A percentile compares a stretch with the other conserved stretches of the same genome.
Conservation (phyloP, 2,329 filamentous ascomycete genomes). For the Aspergillus pseudoterreus region DNA sequence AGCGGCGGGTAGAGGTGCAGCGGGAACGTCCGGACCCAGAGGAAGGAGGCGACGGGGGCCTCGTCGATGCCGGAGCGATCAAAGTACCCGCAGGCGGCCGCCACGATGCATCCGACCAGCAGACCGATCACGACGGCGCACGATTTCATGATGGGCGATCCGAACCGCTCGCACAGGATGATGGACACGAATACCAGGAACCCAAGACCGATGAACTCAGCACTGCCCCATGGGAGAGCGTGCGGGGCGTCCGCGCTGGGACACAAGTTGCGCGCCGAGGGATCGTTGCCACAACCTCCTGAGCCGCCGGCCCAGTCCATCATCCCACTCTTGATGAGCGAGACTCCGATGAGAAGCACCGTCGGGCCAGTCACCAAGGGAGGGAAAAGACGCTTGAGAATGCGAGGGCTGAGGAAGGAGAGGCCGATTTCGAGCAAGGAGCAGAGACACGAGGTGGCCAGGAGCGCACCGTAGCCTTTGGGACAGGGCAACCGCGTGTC, state of each 20-base stretch:
- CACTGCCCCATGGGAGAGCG: constrained; percentile 59
- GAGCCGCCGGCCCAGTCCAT: constrained; percentile 66
- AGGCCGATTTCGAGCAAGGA: constrained; percentile 58
- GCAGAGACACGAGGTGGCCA: constrained; percentile 53
- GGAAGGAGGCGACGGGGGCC: constrained; percentile 63
- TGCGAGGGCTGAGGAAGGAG: constrained; percentile 59
- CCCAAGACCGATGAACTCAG: constrained; percentile 64
- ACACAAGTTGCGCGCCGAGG: constrained; percentile 54
- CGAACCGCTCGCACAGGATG: constrained; percentile 66
- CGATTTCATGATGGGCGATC: constrained; percentile 67
- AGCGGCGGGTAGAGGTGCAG: constrained; percentile 62
- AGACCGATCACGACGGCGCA: constrained; percentile 63
- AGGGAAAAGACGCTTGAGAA: constrained; percentile 62
- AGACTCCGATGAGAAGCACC: constrained; percentile 64
- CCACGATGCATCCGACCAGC: constrained; percentile 64
- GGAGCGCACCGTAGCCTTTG: constrained; percentile 62
- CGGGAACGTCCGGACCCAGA: constrained; percentile 69
- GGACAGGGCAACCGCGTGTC: constrained; percentile 61
- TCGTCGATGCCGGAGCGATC: constrained; percentile 55
- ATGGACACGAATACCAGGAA: constrained; percentile 67
- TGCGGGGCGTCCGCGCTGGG: constrained; percentile 57
- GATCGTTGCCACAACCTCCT: constrained; percentile 43
- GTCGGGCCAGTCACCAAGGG: constrained; percentile 67
- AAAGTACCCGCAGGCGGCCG: constrained; percentile 64
- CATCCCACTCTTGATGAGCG: constrained; percentile 60